Conservation (phyloP, 805 yeast species). For the Wickerhamomyces strasburgensis region DNA sequence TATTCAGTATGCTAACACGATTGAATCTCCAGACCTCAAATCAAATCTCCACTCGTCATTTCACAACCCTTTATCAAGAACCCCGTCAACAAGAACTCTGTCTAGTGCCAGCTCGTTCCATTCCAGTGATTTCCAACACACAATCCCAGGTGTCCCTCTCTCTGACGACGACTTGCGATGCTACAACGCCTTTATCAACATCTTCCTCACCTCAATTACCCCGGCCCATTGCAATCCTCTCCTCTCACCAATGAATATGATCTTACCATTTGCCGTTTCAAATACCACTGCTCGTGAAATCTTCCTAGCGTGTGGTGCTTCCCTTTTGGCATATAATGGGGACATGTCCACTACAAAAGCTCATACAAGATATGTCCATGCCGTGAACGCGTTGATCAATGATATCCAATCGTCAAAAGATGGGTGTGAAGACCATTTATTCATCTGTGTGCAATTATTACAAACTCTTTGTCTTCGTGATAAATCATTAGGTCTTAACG, state of each 20-base stretch:
- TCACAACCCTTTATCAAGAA: not conserved
- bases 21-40: not conserved
- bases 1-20: conserved; percentile 13
- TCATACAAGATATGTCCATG: conserved; percentile 16
- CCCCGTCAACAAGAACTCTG: too few relatives aligned
- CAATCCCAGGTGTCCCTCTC: conserved; percentile 17
- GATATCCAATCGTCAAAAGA: conserved; percentile 19
- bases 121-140: conserved; percentile 6
- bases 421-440: conserved; percentile 23
- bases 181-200: conserved; percentile 19
- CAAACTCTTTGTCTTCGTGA: conserved; percentile 25
- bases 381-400: conserved; percentile 15
- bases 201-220: conserved; percentile 20
- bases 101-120: too few relatives aligned
- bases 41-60: not conserved
- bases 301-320: conserved; percentile 25
- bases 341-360: conserved; percentile 16
- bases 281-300: conserved; percentile 19
- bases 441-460: conserved; percentile 22
- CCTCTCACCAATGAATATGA: conserved; percentile 16
- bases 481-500: conserved; percentile 23
- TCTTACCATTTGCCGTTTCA: conserved; percentile 17
- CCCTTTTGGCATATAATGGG: conserved; percentile 18
- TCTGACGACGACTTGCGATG: conserved; percentile 16
- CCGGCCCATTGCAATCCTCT: conserved; percentile 20